These are phyloP conservation scores for Cercophora sp. DNA, from an alignment of 495 filamentous ascomycete genomes.

Conservation along the genomic window DNA sequence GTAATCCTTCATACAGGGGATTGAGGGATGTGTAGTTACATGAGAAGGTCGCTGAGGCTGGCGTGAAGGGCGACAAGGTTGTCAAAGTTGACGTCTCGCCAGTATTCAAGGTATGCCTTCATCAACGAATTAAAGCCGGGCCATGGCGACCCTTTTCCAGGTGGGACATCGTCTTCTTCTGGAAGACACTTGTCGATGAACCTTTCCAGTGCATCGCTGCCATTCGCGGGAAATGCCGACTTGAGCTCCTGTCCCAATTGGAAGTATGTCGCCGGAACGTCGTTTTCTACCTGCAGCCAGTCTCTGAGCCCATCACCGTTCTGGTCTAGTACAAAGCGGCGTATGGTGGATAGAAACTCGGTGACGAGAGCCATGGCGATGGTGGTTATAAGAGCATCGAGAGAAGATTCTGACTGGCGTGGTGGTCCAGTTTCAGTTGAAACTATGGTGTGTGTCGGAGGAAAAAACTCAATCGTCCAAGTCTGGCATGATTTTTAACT, in stretches of 20 bases:
- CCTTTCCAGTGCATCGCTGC: conserved; percentile 53
- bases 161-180: conserved; percentile 43
- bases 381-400: too few species aligned
- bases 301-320: conserved; percentile 39
- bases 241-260: conserved; percentile 64
- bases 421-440: too few species aligned
- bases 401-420: too few species aligned
- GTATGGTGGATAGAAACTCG: conserved; percentile 39
- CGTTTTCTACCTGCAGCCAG: conserved; percentile 44
- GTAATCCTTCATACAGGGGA: conserved; percentile 5
- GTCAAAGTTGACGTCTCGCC: conserved; percentile 71
- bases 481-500: too few species aligned
- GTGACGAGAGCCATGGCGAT: conserved; percentile 33
- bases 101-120: conserved; percentile 71
- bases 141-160: conserved; percentile 60
- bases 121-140: conserved; percentile 71
- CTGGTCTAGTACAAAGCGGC: conserved; percentile 33
- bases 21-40: conserved; percentile 48
- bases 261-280: conserved; percentile 56
- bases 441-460: too few species aligned
- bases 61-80: conserved; percentile 73
- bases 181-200: conserved; percentile 56
- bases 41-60: conserved; percentile 63
- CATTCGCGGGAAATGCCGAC: conserved; percentile 45
- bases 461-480: too few species aligned